Base-by-base conservation (phyloP, 345 rosid species). In the Trapa incisa region DNA sequence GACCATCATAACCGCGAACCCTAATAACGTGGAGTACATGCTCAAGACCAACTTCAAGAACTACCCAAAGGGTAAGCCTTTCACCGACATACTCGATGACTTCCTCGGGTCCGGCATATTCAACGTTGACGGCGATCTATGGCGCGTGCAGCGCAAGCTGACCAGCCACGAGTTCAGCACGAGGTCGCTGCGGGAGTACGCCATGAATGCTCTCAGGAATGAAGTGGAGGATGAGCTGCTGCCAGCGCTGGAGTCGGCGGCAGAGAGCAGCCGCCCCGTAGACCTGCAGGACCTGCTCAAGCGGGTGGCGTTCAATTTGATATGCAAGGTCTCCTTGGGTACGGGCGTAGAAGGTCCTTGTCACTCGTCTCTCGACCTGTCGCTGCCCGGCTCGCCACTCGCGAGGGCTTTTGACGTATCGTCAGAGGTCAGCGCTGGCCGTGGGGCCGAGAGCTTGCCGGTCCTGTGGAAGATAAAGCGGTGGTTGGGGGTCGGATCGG, bases 21-120 rank as follows among this genome's bases (percentile, higher is more conserved):
- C 87, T 0, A 69, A 75, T 35, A 91, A 91, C 74, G 97, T 91
- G 0, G 85, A 86, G 82, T 81, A 91, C 71, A 78, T 91, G 38
- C 96, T 91, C 67, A 85, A 80, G 68, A 87, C 92, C 42, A 91
- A 89, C 83, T 91, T 91, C 77, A 79, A 68, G 63, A 91, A 91
- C 81, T 91, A 77, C 78, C 97, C 97, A 0, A 91, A 89, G 68
- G 97, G 96, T 57, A 82, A 82, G 81, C 94, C 94, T 61, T 91
- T 91, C 67, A 91, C 96, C 7, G 94, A 89, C 35, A 83, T 86
- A 67, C 87, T 91, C 0, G 88, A 86, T n/a, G 96, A 89, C 68
- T 87, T 88, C 64, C 87, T 91, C 22, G 96, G 97, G 17, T 71
- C 65, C 45, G 93, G 96, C 5, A 84, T 91, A 65, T 88, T 88